Evolutionary conservation across 768 basidiomycete genomes (phyloP), one percentile per base, ranked within the genome.

Genomic region (Cystobasidium ongulense): DNA sequence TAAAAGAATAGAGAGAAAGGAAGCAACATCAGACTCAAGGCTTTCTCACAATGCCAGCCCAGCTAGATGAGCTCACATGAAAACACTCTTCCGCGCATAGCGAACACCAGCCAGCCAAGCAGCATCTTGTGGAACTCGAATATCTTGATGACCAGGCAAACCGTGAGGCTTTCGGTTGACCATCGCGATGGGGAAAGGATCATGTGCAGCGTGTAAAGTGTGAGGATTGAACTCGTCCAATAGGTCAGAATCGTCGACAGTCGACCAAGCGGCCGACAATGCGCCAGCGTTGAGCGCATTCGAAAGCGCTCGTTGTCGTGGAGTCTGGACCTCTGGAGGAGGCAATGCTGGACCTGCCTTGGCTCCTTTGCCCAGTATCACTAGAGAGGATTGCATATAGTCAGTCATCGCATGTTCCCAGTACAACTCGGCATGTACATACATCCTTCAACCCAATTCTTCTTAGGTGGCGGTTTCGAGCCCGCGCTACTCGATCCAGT

Each of bases 61-160:
- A 4, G 38, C 13, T 31, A 35, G 29, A n/a, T 36, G 31, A 8
- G 80, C 84, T 46, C 25, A 85, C 85, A 89, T 87, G 81, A 89
- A 88, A n/a, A 89, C 84, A 63, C 81, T 85, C 77, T 84, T 84
- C 78, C 84, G 81, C 8, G 88, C 88, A 72, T 86, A 85, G 68
- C 84, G 82, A 76, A 89, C 83, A 1, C 84, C 88, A 25, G 86
- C 85, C 46, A 89, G 83, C 87, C 88, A 89, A 4, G 88, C 87
- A 8, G 84, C 84, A 74, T 88, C 86, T 79, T 89, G 88, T 1
- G 88, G 86, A 52, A 83, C 83, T 21, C 84, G 84, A 39, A 84
- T 81, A 67, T 85, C 81, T 39, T 65, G 65, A 43, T 73, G 75
- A 15, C 73, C 74, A 5, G 62, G 81, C 79, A 78, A 76, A 81